Evolutionary conservation across 129 eudicot species (phyloP).

Genomic region (Smallanthus sonchifolius): DNA sequence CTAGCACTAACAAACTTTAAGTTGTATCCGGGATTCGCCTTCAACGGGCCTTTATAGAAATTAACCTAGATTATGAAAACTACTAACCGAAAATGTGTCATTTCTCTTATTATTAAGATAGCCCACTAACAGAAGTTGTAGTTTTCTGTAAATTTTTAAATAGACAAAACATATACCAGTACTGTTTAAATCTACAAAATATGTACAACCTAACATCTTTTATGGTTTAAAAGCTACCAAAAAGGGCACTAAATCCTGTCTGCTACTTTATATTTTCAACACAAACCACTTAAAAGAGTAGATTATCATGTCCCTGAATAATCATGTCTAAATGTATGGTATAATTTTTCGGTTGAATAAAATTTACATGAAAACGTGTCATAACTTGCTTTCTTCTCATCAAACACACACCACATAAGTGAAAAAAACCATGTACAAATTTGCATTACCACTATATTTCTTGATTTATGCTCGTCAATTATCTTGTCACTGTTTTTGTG

Average conservation of each 20-base stretch:
- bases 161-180: slow-evolving; percentile 7
- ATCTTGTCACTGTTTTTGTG: slow-evolving; percentile 2
- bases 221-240: slow-evolving; percentile 21
- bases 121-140: slow-evolving; percentile 22
- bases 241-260: slow-evolving; percentile 40
- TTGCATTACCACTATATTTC: slow-evolving; percentile 8
- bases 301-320: slow-evolving; percentile 25
- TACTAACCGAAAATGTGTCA: slow-evolving; percentile 3
- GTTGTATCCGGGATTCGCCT: slow-evolving; percentile 6
- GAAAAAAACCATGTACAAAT: neutral
- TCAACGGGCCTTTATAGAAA: slow-evolving; percentile 8
- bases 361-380: slow-evolving; percentile 18
- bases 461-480: slow-evolving; percentile 5
- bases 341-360: slow-evolving; percentile 20
- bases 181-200: slow-evolving; percentile 21
- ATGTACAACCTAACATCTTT: slow-evolving; percentile 2
- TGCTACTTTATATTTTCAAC: slow-evolving; percentile 36
- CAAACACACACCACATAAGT: slow-evolving; percentile 13
- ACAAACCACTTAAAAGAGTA: slow-evolving; percentile 26
- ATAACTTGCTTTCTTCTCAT: slow-evolving; percentile 18
- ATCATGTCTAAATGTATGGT: slow-evolving; percentile 27
- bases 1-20: slow-evolving; percentile 20
- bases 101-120: slow-evolving; percentile 12
- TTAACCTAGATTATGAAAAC: slow-evolving; percentile 2
- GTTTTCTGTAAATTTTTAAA: neutral